These are phyloP conservation scores for Pythium aristosporum DNA, from an alignment of 352 stramenopile species.

Conservation along the genomic window DNA sequence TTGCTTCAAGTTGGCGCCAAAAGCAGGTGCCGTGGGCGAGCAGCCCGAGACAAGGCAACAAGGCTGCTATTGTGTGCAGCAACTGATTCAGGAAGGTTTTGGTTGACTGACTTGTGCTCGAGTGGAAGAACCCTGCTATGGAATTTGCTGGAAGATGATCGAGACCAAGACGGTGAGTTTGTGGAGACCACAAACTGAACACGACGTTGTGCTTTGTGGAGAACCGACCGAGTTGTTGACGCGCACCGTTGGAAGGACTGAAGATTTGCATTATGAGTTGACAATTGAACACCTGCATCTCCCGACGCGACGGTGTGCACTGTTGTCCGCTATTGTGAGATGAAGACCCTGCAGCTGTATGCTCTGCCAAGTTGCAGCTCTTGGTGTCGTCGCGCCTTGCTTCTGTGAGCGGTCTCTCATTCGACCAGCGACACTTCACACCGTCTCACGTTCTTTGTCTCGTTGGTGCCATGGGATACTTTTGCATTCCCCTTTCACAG, in stretches of 20 bases:
- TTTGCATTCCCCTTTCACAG: too few relatives aligned
- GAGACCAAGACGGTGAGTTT: conserved; percentile 11
- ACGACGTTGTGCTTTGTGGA: background rate
- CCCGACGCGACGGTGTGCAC: background rate
- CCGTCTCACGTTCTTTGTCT: too few relatives aligned
- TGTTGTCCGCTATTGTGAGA: background rate
- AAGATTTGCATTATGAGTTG: conserved; percentile 19
- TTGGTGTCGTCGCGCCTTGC: background rate
- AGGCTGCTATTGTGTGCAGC: too few relatives aligned
- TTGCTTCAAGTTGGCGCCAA: background rate
- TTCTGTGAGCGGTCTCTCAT: background rate
- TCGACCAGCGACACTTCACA: too few relatives aligned
- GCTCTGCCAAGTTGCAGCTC: background rate
- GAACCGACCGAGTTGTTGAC: background rate
- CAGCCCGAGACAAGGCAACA: too few relatives aligned
- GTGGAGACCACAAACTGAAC: background rate
- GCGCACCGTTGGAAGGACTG: conserved; percentile 3
- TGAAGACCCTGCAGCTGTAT: background rate
- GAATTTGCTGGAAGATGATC: background rate
- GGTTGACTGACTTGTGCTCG: background rate
- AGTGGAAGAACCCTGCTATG: background rate
- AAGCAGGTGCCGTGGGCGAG: background rate
- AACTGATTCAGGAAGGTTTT: too few relatives aligned
- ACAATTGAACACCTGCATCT: conserved; percentile 12
- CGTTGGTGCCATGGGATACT: too few relatives aligned